These are phyloP conservation scores for Elaeis guineensis DNA, from an alignment of 176 grass and related monocot species.

Conservation along the genomic window DNA sequence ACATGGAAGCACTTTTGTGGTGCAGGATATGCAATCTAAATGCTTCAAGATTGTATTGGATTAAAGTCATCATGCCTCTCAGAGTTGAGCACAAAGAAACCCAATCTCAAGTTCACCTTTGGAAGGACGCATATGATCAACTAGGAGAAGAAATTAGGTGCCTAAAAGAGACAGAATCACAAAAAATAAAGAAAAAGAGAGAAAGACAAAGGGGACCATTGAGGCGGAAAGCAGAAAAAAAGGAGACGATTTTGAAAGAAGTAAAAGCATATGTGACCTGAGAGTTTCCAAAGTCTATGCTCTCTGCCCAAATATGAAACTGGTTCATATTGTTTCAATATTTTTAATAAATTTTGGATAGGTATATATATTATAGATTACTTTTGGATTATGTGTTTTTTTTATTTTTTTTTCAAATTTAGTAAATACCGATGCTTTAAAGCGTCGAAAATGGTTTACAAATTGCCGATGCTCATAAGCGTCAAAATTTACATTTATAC, in stretches of 20 bases:
- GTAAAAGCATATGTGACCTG: slow-evolving; percentile 8
- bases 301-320: too few species aligned
- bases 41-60: slow-evolving; percentile 23
- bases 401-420: too few species aligned
- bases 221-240: slow-evolving; percentile 55
- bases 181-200: slow-evolving; percentile 2
- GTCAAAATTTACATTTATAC: too few species aligned
- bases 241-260: slow-evolving; percentile 9
- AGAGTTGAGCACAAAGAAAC: slow-evolving; percentile 36
- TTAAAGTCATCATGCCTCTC: slow-evolving; percentile 42
- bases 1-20: neutral
- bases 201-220: slow-evolving; percentile 32
- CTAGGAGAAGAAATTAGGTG: too few species aligned
- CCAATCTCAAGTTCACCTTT: slow-evolving; percentile 78
- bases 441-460: too few species aligned
- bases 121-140: slow-evolving; percentile 20
- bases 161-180: neutral
- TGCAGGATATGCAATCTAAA: slow-evolving; percentile 53
- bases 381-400: too few species aligned
- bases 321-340: too few species aligned
- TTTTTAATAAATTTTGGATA: too few species aligned
- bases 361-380: too few species aligned
- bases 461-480: too few species aligned
- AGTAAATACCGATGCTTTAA: too few species aligned
- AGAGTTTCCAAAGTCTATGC: too few species aligned